phyloP scores from a whole-genome alignment of 306 rosid species.

The Crataegus laevigata region DNA sequence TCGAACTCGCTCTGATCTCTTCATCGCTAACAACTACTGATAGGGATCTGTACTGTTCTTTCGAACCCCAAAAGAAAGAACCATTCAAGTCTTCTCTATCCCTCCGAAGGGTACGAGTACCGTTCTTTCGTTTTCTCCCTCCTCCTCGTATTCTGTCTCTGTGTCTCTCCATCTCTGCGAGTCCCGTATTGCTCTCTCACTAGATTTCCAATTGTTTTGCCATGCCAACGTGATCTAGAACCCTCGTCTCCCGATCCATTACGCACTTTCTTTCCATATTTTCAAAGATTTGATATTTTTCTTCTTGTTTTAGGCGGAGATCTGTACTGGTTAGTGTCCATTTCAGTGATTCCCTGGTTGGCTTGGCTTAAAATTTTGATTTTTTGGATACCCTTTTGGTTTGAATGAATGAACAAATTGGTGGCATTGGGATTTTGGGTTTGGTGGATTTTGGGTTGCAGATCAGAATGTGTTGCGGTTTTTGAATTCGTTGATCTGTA shows the following conservation, averaged over 20 bases:
- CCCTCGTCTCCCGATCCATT: neutral
- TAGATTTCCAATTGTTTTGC: neutral
- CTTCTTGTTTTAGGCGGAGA: slow-evolving; percentile 3
- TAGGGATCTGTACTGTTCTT: too few species aligned
- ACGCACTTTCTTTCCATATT: neutral
- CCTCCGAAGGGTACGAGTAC: slow-evolving; percentile 27
- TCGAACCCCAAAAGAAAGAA: neutral
- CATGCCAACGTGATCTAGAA: neutral
- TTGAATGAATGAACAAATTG: neutral
- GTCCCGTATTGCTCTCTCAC: neutral
- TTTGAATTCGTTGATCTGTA: slow-evolving; percentile 20
- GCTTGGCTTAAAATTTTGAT: neutral
- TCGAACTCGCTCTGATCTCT: slow-evolving; percentile 29
- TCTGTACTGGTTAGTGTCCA: slow-evolving; percentile 24
- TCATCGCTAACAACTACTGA: neutral
- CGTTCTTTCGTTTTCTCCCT: neutral
- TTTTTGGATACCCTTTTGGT: neutral
- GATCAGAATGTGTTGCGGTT: slow-evolving; percentile 27
- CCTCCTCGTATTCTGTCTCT: neutral
- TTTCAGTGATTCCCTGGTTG: neutral
- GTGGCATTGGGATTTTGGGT: neutral
- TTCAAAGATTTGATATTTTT: neutral
- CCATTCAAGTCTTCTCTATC: slow-evolving; percentile 15
- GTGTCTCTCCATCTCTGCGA: neutral
- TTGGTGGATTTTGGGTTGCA: neutral